A percentile compares a stretch with the other conserved stretches of the same genome.
phyloP scores from a whole-genome alignment of 352 stramenopile genomes.

The Phytopythium sindhum region DNA sequence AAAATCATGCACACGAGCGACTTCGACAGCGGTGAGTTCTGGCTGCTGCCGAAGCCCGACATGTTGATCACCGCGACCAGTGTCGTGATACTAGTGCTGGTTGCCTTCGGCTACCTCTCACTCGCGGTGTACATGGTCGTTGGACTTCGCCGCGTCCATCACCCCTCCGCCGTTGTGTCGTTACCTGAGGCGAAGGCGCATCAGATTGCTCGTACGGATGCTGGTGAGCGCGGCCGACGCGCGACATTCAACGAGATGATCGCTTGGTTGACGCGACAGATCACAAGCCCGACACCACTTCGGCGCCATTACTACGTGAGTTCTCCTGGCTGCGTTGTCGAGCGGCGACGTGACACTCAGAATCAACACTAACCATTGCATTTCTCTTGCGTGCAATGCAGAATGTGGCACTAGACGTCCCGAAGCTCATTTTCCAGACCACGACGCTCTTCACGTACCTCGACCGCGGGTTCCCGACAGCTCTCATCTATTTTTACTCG shows the following conservation, averaged over 20 bases:
- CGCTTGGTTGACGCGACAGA: background rate
- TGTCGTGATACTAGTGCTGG: background rate
- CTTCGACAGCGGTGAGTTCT: slow-evolving; percentile 6
- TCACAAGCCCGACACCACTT: background rate
- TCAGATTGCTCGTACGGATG: background rate
- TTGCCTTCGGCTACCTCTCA: slow-evolving; percentile 1
- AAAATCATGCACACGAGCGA: slow-evolving; percentile 1
- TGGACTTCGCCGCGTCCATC: background rate
- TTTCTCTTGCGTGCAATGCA: background rate
- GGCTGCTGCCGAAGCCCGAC: slow-evolving; percentile 4
- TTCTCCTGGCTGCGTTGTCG: background rate
- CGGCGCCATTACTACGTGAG: slow-evolving; percentile 6
- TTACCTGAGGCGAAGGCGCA: background rate
- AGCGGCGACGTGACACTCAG: background rate
- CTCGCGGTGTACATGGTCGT: background rate
- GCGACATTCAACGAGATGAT: background rate
- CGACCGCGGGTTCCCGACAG: slow-evolving; percentile 30
- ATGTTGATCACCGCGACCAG: background rate
- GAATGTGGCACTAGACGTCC: slow-evolving; percentile 28
- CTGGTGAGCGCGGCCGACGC: background rate
- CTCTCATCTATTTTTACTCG: slow-evolving; percentile 37
- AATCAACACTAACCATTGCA: too few species aligned
- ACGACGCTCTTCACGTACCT: slow-evolving; percentile 34
- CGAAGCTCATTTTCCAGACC: slow-evolving; percentile 46
- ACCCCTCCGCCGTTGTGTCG: background rate